A percentile compares a stretch with the other conserved stretches of the same genome.
These are phyloP conservation scores for Diaporthe destruens DNA, from an alignment of 2,329 filamentous ascomycete species.

Conservation along the genomic window DNA sequence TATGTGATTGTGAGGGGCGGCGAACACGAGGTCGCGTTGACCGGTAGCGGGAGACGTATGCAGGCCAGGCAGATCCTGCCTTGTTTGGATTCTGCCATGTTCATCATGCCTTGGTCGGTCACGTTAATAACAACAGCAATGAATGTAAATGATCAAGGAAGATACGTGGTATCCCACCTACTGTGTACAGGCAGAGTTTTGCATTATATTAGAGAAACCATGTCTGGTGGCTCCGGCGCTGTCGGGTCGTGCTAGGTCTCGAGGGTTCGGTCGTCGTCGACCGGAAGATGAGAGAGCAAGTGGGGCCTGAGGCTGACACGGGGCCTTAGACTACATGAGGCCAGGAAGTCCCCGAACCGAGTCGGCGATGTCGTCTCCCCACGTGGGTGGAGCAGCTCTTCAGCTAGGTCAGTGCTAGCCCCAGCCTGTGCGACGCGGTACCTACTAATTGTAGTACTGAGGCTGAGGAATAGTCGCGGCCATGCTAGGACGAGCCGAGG, in stretches of 20 bases:
- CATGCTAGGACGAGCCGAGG: neutral
- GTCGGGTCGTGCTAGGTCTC: constrained; percentile 1
- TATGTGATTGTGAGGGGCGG: constrained; percentile 6
- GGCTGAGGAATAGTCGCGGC: neutral
- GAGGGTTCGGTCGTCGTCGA: constrained; percentile 6
- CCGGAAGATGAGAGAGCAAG: constrained; percentile 20
- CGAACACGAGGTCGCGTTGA: constrained; percentile 20
- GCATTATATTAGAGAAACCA: neutral
- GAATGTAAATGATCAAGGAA: constrained; percentile 30
- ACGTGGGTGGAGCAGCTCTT: constrained; percentile 17
- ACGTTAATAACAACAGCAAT: constrained; percentile 6
- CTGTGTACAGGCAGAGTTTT: neutral
- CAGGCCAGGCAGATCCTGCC: neutral
- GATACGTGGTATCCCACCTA: constrained; percentile 5
- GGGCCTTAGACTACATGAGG: constrained; percentile 13
- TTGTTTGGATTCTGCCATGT: neutral
- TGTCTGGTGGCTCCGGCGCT: neutral
- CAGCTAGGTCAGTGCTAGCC: constrained; percentile 8
- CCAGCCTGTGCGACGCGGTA: neutral
- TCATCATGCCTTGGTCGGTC: constrained; percentile 6
- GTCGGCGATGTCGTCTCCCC: constrained; percentile 19
- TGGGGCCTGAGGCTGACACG: constrained; percentile 21
- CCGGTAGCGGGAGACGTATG: neutral
- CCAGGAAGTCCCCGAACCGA: constrained; percentile 23
- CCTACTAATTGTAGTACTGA: neutral